Base-by-base conservation (phyloP, 2,329 filamentous ascomycete species). In the Corinectria fuckeliana region DNA sequence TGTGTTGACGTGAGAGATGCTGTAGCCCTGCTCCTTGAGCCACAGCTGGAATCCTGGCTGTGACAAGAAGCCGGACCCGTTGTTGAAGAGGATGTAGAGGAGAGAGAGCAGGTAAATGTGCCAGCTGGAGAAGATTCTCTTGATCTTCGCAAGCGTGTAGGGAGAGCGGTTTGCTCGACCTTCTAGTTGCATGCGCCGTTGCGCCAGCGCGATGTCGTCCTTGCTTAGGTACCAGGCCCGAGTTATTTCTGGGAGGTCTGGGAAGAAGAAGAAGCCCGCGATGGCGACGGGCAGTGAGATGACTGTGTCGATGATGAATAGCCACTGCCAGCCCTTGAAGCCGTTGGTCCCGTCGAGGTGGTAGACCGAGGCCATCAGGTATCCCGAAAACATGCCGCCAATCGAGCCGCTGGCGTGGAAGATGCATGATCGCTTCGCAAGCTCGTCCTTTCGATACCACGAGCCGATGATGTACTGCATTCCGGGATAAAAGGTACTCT, bases 81-180 rank as follows among this genome's bases (percentile, higher is more conserved):
- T 90, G 72, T 88, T 88, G 77, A 89, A 90, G 39, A 84, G 81
- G 68, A 89, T 79, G 69, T 90, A 90, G 1, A 89, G 72, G 0
- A 84, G 59, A 0, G 81, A 81, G 11, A 91, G 76, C 0, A 82
- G 64, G 55, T 87, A 90, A 1, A 90, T 84, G 61, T 88, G 87
- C 88, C 88, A 90, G 5, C 82, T 84, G 0, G 79, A 78, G 56
- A 89, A 83, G 16, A 90, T 89, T 65, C 82, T 84, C 71, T 79
- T 80, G 36, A 90, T 67, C 72, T 87, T 89, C 74, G 69, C 65
- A 51, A 70, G 70, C 0, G 77, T 80, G 57, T 74, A 81, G 0
- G 74, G 73, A 0, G 75, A 73, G 0, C 80, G 72, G 26, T 74
- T 74, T 2, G 79, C 80, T 4, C 80, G 76, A 1, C 80, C 80